Percentiles rank a stretch among this genome's conserved stretches.
These are phyloP conservation scores for Rhizophora mangle DNA, from an alignment of 345 rosid genomes.

Conservation along the genomic window DNA sequence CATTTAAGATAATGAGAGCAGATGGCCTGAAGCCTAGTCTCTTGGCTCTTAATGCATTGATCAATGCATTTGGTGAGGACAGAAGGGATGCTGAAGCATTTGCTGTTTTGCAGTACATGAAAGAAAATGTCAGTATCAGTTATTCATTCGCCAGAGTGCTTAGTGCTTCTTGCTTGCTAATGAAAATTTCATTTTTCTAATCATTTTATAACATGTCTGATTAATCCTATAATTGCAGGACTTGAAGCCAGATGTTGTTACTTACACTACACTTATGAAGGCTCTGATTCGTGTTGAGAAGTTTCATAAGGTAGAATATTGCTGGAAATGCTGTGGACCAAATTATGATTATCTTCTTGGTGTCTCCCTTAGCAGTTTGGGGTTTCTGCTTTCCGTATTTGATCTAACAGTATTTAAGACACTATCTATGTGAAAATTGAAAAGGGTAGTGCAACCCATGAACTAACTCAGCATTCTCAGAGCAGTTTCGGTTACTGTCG, in stretches of 20 bases:
- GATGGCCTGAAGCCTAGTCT: constrained; percentile 87
- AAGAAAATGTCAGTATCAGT: constrained; percentile 60
- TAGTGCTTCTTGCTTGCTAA: neutral
- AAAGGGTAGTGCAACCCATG: too few relatives aligned
- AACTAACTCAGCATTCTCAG: too few relatives aligned
- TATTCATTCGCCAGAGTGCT: neutral
- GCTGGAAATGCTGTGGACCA: neutral
- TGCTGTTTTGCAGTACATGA: constrained; percentile 89
- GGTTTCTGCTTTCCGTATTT: too few relatives aligned
- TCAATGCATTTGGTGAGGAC: constrained; percentile 96
- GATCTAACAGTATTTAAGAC: too few relatives aligned
- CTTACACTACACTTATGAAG: constrained; percentile 94
- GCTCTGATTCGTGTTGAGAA: constrained; percentile 85
- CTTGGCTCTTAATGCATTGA: constrained; percentile 83
- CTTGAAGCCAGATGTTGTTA: constrained; percentile 88
- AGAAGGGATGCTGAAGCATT: constrained; percentile 91
- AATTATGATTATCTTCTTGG: too few relatives aligned
- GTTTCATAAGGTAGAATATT: constrained; percentile 57
- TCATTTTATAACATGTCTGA: constrained; percentile 19
- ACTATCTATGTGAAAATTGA: too few relatives aligned
- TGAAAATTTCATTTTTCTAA: constrained; percentile 1
- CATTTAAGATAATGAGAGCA: constrained; percentile 76
- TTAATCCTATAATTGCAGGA: constrained; percentile 51
- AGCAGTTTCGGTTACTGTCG: too few relatives aligned
- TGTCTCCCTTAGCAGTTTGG: too few relatives aligned